A percentile compares a stretch with the other conserved stretches of the same genome.
Conservation (phyloP, 176 grass and related monocot species). For the Ananas comosus region DNA sequence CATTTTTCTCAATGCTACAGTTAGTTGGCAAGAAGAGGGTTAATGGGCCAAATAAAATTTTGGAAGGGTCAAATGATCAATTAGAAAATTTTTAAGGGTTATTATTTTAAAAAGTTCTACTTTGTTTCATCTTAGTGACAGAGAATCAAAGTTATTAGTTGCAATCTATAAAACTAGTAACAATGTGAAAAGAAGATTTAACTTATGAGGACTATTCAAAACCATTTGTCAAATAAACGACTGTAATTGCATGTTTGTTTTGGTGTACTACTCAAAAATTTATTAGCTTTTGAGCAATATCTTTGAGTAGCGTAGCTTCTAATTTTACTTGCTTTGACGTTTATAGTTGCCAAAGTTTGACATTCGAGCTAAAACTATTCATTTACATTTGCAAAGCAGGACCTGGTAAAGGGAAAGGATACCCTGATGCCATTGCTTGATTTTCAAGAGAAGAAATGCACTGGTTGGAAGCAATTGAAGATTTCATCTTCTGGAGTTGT, state of each 20-base stretch:
- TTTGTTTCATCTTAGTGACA: background rate
- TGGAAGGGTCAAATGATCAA: no score
- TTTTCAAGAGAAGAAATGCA: slow-evolving; percentile 84
- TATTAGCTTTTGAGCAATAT: no score
- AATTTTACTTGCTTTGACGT: background rate
- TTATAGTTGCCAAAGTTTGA: background rate
- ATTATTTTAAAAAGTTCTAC: no score
- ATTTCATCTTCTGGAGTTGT: slow-evolving; percentile 83
- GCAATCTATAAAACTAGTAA: background rate
- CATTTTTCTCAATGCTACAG: no score
- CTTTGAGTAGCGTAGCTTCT: background rate
- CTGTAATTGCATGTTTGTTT: no score
- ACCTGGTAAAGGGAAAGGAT: slow-evolving; percentile 77
- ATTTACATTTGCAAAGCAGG: slow-evolving; percentile 44
- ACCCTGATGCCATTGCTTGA: slow-evolving; percentile 75
- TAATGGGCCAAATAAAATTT: no score
- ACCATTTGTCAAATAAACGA: no score
- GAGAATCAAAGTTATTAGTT: background rate
- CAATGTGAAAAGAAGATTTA: no score
- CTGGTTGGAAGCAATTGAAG: slow-evolving; percentile 67
- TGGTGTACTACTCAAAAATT: no score
- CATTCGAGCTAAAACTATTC: slow-evolving; percentile 2
- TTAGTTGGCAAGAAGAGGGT: no score
- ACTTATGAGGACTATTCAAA: no score
- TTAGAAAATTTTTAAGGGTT: no score